These are phyloP conservation scores for Ormosia emarginata DNA, from an alignment of 306 rosid species.

Conservation along the genomic window DNA sequence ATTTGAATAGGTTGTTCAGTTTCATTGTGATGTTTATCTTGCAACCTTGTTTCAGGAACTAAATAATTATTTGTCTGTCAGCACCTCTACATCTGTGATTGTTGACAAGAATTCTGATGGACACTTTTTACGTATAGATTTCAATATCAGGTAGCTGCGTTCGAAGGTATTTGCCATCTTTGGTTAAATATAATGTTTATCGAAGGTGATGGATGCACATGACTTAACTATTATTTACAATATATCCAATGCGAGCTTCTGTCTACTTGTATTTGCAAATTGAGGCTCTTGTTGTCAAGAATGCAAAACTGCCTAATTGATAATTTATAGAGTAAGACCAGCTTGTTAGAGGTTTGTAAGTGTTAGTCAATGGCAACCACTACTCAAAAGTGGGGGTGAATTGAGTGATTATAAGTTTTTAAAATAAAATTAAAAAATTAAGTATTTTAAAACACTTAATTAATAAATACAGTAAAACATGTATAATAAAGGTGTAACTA, in stretches of 20 bases:
- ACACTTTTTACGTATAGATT: constrained; percentile 75
- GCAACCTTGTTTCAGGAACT: constrained; percentile 62
- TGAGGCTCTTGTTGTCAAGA: not conserved
- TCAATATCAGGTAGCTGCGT: constrained; percentile 72
- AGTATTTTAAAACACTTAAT: too few species aligned
- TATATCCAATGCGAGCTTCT: not conserved
- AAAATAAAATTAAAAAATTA: too few species aligned
- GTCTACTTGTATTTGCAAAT: not conserved
- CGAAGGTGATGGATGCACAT: not conserved
- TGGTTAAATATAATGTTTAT: constrained; percentile 12
- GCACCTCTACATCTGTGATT: constrained; percentile 89
- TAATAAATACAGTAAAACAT: too few species aligned
- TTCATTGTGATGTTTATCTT: not conserved
- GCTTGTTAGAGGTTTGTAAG: not conserved
- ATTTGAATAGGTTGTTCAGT: not conserved
- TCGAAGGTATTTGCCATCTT: not conserved
- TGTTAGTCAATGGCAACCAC: too few species aligned
- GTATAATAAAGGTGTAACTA: too few species aligned
- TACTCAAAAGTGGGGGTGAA: too few species aligned
- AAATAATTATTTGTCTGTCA: constrained; percentile 70
- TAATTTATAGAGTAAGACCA: not conserved
- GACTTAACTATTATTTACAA: not conserved
- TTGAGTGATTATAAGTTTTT: too few species aligned
- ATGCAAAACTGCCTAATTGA: not conserved
- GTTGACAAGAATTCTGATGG: constrained; percentile 88